Base-by-base conservation (phyloP, 306 rosid species). In the Inga laurina region DNA sequence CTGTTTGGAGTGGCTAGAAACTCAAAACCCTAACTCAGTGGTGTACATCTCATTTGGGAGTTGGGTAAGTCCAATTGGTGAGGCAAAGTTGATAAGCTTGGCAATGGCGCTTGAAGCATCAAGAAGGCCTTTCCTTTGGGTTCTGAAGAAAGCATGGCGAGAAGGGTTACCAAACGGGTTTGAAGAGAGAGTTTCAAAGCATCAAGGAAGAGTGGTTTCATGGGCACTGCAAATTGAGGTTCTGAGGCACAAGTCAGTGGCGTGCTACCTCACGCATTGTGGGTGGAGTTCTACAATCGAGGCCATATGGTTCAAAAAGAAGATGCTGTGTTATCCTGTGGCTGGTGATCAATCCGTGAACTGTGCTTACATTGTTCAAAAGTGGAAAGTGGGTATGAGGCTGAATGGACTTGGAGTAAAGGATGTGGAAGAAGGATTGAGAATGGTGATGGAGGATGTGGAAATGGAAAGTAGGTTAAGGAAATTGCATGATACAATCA, bases 281-380 rank as follows among this genome's bases (percentile, higher is more conserved):
- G 98, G 99, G 0, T 96, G 99, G 99, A 96, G 92, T 78, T 96
- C 99, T 27, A 93, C 93, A 37, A 73, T 92, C 90, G 98, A 96
- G 83, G 99, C 98, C 1, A 78, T 93, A 37, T 93, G 87, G 43
- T 92, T 81, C 76, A 85, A 49, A 14, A 92, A 92, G 82, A 89
- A 90, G 37, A 59, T 92, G 78, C 6, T 96, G 44, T 96, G 99
- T 51, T 93, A 85, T 71, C 99, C 97, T 0, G 86, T 93, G 41
- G 97, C 97, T 9, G 99, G 98, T 0, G 99, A 96, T 64, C 99
- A 96, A 82, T 96, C 90, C 76, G 48, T 96, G 77, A 96, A 96
- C 39, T 91, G 92, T 72, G 83, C 82, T 0, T 96, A 87, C 65
- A 90, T 92, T 62, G 93, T 87, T 19, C 87, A 89, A 10, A 84